Conservation (phyloP, 768 basidiomycete species). For the Suillus subaureus region DNA sequence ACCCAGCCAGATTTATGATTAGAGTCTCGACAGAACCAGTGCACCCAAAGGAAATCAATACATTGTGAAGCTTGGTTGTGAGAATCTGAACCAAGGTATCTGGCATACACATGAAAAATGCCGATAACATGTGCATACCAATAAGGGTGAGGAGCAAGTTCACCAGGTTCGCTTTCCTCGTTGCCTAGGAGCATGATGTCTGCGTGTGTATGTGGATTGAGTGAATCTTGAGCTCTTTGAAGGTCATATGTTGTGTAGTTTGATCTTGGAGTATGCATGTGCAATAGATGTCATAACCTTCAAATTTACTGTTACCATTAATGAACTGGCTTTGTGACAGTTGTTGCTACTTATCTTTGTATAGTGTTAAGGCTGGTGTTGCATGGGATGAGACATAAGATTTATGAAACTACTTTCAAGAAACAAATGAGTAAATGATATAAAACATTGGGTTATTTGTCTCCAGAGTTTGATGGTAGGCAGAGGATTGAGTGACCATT, state of each 20-base stretch:
- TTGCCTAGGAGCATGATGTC: slow-evolving; percentile 38
- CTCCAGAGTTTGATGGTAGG: no score
- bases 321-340: no score
- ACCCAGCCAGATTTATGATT: slow-evolving; percentile 28
- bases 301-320: no score
- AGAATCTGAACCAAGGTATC: slow-evolving; percentile 10
- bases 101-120: slow-evolving; percentile 31
- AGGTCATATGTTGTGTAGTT: slow-evolving; percentile 37
- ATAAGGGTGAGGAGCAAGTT: slow-evolving; percentile 30
- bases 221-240: slow-evolving; percentile 23
- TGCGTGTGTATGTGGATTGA: slow-evolving; percentile 32
- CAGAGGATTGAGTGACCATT: no score
- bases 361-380: no score
- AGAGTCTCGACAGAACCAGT: slow-evolving; percentile 37
- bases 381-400: no score
- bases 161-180: slow-evolving; percentile 16
- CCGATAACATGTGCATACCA: slow-evolving; percentile 40
- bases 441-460: no score
- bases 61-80: slow-evolving; percentile 23
- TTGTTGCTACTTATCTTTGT: no score
- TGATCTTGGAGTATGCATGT: no score
- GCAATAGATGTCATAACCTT: no score
- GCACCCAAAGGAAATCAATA: slow-evolving; percentile 46
- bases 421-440: no score
- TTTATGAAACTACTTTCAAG: no score